phyloP scores from a whole-genome alignment of 768 basidiomycete genomes.

The Lentinula lateritia region DNA sequence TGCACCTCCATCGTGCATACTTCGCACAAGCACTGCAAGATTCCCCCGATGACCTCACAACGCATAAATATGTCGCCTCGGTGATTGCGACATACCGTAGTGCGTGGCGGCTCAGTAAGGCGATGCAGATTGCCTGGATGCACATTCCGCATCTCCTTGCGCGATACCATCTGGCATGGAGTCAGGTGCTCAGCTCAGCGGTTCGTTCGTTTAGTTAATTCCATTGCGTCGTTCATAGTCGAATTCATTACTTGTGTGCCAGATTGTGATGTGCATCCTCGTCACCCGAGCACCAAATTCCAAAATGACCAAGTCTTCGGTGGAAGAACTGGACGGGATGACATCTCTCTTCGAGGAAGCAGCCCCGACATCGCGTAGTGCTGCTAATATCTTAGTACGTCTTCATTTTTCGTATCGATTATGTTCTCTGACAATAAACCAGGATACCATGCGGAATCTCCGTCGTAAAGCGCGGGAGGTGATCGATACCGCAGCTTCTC shows the following conservation, averaged over 20 bases:
- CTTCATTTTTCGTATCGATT: slow-evolving; percentile 25
- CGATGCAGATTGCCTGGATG: slow-evolving; percentile 37
- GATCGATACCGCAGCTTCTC: slow-evolving; percentile 15
- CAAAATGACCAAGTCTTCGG: slow-evolving; percentile 38
- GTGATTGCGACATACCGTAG: slow-evolving; percentile 70
- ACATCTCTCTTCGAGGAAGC: slow-evolving; percentile 41
- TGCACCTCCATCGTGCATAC: slow-evolving; percentile 64
- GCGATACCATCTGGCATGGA: slow-evolving; percentile 56
- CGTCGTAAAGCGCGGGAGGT: slow-evolving; percentile 39
- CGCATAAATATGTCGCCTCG: slow-evolving; percentile 62
- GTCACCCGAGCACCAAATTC: slow-evolving; percentile 45
- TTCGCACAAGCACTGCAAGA: slow-evolving; percentile 65
- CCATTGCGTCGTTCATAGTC: not conserved
- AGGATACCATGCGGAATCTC: slow-evolving; percentile 37
- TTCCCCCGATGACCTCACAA: slow-evolving; percentile 46
- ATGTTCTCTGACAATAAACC: not conserved
- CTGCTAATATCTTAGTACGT: slow-evolving; percentile 26
- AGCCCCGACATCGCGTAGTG: slow-evolving; percentile 37
- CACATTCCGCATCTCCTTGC: slow-evolving; percentile 33
- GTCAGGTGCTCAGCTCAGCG: slow-evolving; percentile 56
- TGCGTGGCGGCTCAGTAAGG: slow-evolving; percentile 58
- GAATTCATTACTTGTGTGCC: not conserved
- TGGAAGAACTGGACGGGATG: slow-evolving; percentile 42
- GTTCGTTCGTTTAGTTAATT: slow-evolving; percentile 31
- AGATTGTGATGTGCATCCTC: slow-evolving; percentile 59